Evolutionary conservation across 345 rosid genomes (phyloP).

Genomic region (Euclidium syriacum): DNA sequence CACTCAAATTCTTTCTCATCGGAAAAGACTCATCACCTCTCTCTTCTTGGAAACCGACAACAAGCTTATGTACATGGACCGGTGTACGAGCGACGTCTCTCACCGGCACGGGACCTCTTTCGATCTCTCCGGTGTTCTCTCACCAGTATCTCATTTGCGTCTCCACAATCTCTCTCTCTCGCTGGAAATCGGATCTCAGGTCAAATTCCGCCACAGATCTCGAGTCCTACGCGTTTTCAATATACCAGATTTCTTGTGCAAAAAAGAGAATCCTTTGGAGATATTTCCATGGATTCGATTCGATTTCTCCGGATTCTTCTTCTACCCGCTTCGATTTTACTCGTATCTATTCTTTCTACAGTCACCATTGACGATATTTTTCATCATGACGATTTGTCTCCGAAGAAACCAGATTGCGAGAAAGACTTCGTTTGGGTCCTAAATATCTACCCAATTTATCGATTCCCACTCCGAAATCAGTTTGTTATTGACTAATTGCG

Average conservation of each 20-base stretch:
- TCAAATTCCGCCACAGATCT: slow-evolving; percentile 46
- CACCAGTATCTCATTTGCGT: slow-evolving; percentile 44
- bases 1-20: too few relatives aligned
- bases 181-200: slow-evolving; percentile 48
- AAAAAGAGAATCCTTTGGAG: slow-evolving; percentile 24
- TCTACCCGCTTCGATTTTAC: slow-evolving; percentile 37
- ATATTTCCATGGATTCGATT: slow-evolving; percentile 57
- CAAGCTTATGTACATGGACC: slow-evolving; percentile 41
- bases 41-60: slow-evolving; percentile 51
- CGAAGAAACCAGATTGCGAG: slow-evolving; percentile 97
- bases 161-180: slow-evolving; percentile 43
- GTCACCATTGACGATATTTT: slow-evolving; percentile 83
- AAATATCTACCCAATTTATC: slow-evolving; percentile 14
- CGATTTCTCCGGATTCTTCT: slow-evolving; percentile 32
- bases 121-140: slow-evolving; percentile 49
- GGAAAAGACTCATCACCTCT: slow-evolving; percentile 41
- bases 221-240: slow-evolving; percentile 47
- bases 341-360: slow-evolving; percentile 37
- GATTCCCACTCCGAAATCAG: slow-evolving; percentile 19
- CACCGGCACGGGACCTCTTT: slow-evolving; percentile 44
- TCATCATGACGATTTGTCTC: slow-evolving; percentile 81
- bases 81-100: slow-evolving; percentile 52
- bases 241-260: too few relatives aligned
- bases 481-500: slow-evolving; percentile 25
- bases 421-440: slow-evolving; percentile 94